Conservation (phyloP, 2,329 filamentous ascomycete species). For the Talaromyces funiculosus region DNA sequence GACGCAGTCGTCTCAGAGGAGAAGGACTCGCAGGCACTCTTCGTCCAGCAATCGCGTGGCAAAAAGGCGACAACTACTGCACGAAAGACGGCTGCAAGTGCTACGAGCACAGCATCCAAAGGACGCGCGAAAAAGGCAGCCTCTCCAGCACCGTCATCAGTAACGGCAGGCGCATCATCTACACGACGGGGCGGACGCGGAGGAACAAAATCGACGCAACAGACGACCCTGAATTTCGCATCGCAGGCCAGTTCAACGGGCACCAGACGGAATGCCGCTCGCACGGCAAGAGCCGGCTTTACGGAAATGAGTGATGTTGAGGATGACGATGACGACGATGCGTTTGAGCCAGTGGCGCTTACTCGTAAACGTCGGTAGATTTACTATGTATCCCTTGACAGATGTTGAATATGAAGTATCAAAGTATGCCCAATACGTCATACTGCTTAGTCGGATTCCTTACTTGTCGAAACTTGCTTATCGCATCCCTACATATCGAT, state of each 20-base stretch:
- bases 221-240: conserved; percentile 40
- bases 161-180: conserved; percentile 24
- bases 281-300: conserved; percentile 27
- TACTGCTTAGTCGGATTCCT: not conserved
- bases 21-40: conserved; percentile 34
- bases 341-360: conserved; percentile 38
- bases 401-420: not conserved
- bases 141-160: conserved; percentile 31
- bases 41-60: conserved; percentile 33
- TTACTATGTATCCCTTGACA: not conserved
- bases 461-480: not conserved
- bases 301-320: conserved; percentile 34
- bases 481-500: conserved; percentile 1
- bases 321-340: conserved; percentile 40
- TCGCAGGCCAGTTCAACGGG: conserved; percentile 32
- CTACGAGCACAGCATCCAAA: conserved; percentile 18
- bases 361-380: conserved; percentile 11
- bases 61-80: conserved; percentile 22
- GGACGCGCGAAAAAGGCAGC: conserved; percentile 24
- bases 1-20: conserved; percentile 17
- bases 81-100: conserved; percentile 20
- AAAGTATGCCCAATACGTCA: not conserved
- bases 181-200: conserved; percentile 23
- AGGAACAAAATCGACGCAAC: conserved; percentile 25
- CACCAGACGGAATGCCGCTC: conserved; percentile 20